Evolutionary conservation across 495 filamentous ascomycete genomes (phyloP).

Genomic region (Geoglossum glabrum): DNA sequence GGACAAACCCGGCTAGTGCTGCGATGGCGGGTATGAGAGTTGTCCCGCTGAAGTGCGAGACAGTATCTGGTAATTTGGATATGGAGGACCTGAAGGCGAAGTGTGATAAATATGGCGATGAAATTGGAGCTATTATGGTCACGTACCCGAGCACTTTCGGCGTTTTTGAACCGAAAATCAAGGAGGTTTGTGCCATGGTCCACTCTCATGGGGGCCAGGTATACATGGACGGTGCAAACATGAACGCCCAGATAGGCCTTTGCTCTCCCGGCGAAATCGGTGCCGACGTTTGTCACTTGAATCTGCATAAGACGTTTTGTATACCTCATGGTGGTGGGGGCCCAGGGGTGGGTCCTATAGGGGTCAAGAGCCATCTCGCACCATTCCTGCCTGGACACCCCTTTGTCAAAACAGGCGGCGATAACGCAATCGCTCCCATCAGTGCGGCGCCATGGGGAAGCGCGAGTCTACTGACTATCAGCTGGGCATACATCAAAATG

Average conservation of each 20-base stretch:
- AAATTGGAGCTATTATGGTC: conserved; percentile 92
- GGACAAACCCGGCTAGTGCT: conserved; percentile 90
- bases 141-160: conserved; percentile 96
- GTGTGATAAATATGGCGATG: conserved; percentile 65
- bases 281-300: conserved; percentile 93
- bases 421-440: conserved; percentile 46
- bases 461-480: conserved; percentile 87
- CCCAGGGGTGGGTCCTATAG: conserved; percentile 88
- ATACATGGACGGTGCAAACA: conserved; percentile 98
- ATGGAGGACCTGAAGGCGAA: conserved; percentile 70
- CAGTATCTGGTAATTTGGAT: conserved; percentile 76
- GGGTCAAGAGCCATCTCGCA: conserved; percentile 65
- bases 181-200: conserved; percentile 67
- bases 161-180: conserved; percentile 84
- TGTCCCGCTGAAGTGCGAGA: conserved; percentile 81
- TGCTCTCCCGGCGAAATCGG: conserved; percentile 95
- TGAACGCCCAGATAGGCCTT: conserved; percentile 96
- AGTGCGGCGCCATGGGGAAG: conserved; percentile 80
- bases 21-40: conserved; percentile 97
- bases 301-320: conserved; percentile 98
- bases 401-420: conserved; percentile 40
- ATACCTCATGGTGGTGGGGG: conserved; percentile 95
- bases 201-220: conserved; percentile 84
- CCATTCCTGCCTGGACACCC: conserved; percentile 65
- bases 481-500: conserved; percentile 94